Percentiles rank a stretch among this genome's conserved stretches.
Evolutionary conservation across 345 rosid species (phyloP).

Genomic region (Aethionema arabicum): DNA sequence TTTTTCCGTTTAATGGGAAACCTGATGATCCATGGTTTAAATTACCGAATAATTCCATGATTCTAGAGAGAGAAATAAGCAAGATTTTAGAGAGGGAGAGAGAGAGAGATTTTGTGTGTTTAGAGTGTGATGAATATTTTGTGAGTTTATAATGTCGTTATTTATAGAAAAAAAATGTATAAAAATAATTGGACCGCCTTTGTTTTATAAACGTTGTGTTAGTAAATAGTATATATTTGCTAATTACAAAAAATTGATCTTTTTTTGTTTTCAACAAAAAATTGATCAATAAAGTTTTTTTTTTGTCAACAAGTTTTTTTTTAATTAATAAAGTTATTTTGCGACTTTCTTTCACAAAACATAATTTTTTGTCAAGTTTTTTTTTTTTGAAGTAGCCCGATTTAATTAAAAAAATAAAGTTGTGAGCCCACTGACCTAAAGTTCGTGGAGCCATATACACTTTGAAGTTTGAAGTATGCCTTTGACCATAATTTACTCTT

Average conservation of each 20-base stretch:
- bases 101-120: constrained; percentile 22
- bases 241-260: not conserved
- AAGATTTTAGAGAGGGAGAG: constrained; percentile 8
- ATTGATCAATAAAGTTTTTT: not conserved
- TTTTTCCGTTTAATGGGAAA: constrained; percentile 53
- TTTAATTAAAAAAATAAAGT: not conserved
- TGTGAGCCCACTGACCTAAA: constrained; percentile 28
- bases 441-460: constrained; percentile 14
- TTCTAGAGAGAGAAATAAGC: not conserved
- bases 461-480: constrained; percentile 16
- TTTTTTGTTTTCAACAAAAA: too few relatives aligned
- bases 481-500: constrained; percentile 31
- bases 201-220: not conserved
- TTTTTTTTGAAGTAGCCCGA: too few relatives aligned
- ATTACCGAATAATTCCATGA: constrained; percentile 25
- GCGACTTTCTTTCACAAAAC: constrained; percentile 2
- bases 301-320: too few relatives aligned
- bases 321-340: not conserved
- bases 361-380: constrained; percentile 3
- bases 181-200: constrained; percentile 13
- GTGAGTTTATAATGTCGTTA: constrained; percentile 29
- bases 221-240: not conserved
- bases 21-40: constrained; percentile 16
- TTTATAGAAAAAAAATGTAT: constrained; percentile 29
- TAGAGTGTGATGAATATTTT: not conserved